Evolutionary conservation across 441 rosid genomes (phyloP).

Genomic region (Metrosideros polymorpha): DNA sequence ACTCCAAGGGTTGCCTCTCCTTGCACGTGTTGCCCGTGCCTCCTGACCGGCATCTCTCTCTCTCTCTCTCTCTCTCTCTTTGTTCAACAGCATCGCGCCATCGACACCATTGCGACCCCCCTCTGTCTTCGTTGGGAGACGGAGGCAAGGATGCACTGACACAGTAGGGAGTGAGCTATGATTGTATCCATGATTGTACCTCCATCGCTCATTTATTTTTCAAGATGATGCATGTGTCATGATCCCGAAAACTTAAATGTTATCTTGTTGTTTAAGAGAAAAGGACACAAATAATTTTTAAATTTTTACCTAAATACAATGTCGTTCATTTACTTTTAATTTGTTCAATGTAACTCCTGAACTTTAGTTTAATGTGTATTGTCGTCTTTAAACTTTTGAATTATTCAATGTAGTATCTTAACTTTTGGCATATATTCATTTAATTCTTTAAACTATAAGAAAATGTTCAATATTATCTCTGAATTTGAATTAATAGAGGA

Average conservation of each 20-base stretch:
- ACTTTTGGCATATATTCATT: background rate
- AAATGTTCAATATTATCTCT: background rate
- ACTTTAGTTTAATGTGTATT: background rate
- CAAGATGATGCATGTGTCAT: too few species aligned
- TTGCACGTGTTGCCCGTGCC: background rate
- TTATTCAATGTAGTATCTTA: rapidly evolving
- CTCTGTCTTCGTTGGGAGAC: too few species aligned
- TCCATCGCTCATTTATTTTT: too few species aligned
- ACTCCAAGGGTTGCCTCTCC: background rate
- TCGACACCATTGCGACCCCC: too few species aligned
- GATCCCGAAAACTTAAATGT: too few species aligned
- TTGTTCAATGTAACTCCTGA: background rate
- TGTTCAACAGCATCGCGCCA: too few species aligned
- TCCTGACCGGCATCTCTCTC: too few species aligned
- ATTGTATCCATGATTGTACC: too few species aligned
- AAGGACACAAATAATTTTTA: background rate
- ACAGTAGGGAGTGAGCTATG: too few species aligned
- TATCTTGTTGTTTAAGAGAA: background rate
- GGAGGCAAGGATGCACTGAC: too few species aligned
- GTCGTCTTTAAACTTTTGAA: background rate
- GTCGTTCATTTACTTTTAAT: background rate
- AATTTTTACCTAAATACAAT: rapidly evolving
- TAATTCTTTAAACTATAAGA: background rate
- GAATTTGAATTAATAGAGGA: background rate
- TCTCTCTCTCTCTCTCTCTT: too few species aligned